These are phyloP conservation scores for Globisporangium lucens DNA, from an alignment of 352 stramenopile genomes.

Conservation along the genomic window DNA sequence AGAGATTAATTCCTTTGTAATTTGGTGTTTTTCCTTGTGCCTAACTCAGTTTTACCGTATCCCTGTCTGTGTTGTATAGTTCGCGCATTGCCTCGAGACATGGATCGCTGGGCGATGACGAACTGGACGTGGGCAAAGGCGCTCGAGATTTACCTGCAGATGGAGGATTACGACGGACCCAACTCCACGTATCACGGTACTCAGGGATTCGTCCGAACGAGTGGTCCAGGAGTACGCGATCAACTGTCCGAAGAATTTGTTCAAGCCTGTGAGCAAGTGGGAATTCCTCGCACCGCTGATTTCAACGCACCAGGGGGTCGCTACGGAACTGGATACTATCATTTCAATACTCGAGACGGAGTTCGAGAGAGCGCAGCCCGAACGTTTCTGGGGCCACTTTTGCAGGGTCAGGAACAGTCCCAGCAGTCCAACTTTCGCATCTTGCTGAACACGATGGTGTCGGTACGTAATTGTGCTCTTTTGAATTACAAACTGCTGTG, in stretches of 20 bases:
- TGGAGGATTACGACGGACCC: conserved; percentile 71
- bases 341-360: conserved; percentile 85
- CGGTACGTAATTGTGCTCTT: conserved; percentile 30
- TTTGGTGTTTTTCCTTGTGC: too few relatives aligned
- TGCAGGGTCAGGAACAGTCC: conserved; percentile 29
- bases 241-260: conserved; percentile 48
- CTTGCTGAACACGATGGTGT: conserved; percentile 54
- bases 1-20: too few relatives aligned
- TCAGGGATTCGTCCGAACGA: conserved; percentile 59
- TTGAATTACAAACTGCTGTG: neutral
- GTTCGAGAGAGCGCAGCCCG: conserved; percentile 79
- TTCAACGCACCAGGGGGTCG: conserved; percentile 81
- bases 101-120: conserved; percentile 70
- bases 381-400: conserved; percentile 60
- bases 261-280: conserved; percentile 42
- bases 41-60: too few relatives aligned
- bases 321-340: conserved; percentile 76
- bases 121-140: conserved; percentile 78
- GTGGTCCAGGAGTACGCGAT: conserved; percentile 27
- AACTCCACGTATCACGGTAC: conserved; percentile 52
- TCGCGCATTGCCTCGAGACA: conserved; percentile 62
- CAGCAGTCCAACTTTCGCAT: conserved; percentile 46
- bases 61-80: conserved; percentile 30
- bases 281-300: conserved; percentile 55
- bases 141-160: conserved; percentile 61